These are phyloP conservation scores for Aspergillus haitiensis DNA, from an alignment of 495 filamentous ascomycete species.

Conservation along the genomic window DNA sequence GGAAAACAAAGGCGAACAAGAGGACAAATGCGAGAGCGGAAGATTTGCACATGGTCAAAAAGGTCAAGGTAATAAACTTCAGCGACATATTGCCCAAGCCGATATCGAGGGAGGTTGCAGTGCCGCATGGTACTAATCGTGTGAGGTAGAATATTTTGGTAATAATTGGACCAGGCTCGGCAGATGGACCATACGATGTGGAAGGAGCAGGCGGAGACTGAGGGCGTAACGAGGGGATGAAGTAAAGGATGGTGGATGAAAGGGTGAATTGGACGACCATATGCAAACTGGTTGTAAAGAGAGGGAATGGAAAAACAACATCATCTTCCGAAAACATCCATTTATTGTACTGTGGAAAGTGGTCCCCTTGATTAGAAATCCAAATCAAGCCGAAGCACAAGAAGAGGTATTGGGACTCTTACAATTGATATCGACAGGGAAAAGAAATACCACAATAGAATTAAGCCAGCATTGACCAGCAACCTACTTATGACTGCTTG, in stretches of 20 bases:
- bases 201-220: conserved; percentile 43
- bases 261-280: conserved; percentile 95
- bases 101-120: conserved; percentile 93
- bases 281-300: conserved; percentile 93
- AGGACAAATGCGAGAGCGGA: conserved; percentile 94
- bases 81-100: conserved; percentile 94
- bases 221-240: conserved; percentile 83
- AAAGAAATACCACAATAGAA: conserved; percentile 91
- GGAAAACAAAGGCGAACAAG: conserved; percentile 92
- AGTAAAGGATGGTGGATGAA: conserved; percentile 73
- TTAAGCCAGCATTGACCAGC: conserved; percentile 71
- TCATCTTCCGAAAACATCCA: conserved; percentile 96
- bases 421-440: conserved; percentile 93
- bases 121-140: conserved; percentile 88
- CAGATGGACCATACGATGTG: conserved; percentile 49
- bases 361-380: neutral
- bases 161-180: conserved; percentile 69
- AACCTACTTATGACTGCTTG: conserved; percentile 65
- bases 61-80: conserved; percentile 93
- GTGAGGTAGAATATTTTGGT: conserved; percentile 89
- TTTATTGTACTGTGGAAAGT: conserved; percentile 81
- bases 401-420: conserved; percentile 39
- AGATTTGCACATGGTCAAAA: conserved; percentile 99
- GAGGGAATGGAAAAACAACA: conserved; percentile 87
- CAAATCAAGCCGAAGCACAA: neutral